Conservation (phyloP, 179 eudicot species). For the Dionaea muscipula region DNA sequence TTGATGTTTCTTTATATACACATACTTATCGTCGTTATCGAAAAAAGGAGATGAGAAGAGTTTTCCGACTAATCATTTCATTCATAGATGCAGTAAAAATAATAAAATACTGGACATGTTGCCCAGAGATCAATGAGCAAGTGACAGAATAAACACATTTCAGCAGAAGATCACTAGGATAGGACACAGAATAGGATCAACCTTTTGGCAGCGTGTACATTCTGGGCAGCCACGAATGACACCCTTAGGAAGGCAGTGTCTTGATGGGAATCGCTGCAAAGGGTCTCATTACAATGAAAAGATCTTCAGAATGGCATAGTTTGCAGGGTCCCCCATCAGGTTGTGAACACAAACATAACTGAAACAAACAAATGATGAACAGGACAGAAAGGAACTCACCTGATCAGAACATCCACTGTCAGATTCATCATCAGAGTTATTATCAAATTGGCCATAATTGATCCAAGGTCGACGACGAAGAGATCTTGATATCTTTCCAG, state of each 20-base stretch:
- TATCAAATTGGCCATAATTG: conserved; percentile 33
- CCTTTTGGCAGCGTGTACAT: conserved; percentile 77
- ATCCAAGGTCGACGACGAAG: conserved; percentile 44
- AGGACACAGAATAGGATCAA: conserved; percentile 10
- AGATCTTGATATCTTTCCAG: conserved; percentile 36
- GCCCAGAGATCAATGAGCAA: too few relatives aligned
- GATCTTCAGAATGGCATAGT: not conserved
- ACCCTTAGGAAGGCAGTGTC: conserved; percentile 59
- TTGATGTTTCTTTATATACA: too few relatives aligned
- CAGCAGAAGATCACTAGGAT: not conserved
- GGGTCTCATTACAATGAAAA: conserved; percentile 1
- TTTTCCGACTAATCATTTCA: too few relatives aligned
- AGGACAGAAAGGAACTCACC: conserved; percentile 14
- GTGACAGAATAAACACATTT: too few relatives aligned
- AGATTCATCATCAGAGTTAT: conserved; percentile 52
- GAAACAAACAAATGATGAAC: not conserved
- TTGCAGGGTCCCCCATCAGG: not conserved
- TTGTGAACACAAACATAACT: not conserved
- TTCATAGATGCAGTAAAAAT: too few relatives aligned
- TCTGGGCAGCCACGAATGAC: conserved; percentile 74
- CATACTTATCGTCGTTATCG: too few relatives aligned
- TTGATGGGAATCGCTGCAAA: conserved; percentile 37
- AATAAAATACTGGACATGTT: too few relatives aligned
- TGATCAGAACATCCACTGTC: conserved; percentile 51
- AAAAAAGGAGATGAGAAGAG: too few relatives aligned